Evolutionary conservation across 192 early-diverging fungal genomes (phyloP).

Genomic region (Umbelopsis vinacea): DNA sequence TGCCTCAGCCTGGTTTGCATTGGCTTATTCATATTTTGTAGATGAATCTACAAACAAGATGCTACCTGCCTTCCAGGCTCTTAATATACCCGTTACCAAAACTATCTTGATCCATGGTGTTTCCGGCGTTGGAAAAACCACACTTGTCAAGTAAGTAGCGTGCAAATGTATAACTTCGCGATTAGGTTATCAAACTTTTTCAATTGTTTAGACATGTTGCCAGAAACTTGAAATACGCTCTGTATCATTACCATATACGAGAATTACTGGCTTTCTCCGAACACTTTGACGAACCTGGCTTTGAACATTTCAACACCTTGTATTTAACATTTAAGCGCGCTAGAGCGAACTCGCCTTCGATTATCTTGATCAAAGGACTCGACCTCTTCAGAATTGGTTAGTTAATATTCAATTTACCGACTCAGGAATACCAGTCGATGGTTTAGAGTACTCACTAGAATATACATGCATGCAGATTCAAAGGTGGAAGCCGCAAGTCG

Average conservation of each 20-base stretch:
- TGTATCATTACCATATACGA: slow-evolving; percentile 17
- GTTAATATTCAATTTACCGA: background rate
- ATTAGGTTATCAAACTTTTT: background rate
- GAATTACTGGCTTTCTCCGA: slow-evolving; percentile 27
- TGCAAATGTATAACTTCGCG: background rate
- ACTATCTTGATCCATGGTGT: slow-evolving; percentile 34
- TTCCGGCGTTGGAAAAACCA: slow-evolving; percentile 35
- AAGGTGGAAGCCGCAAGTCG: background rate
- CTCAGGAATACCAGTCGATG: background rate
- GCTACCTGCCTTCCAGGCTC: slow-evolving; percentile 9
- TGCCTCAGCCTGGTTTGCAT: background rate
- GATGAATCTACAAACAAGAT: slow-evolving; percentile 18
- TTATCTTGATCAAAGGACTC: slow-evolving; percentile 56
- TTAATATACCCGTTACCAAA: slow-evolving; percentile 27
- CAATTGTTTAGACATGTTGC: slow-evolving; percentile 10
- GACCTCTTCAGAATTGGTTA: slow-evolving; percentile 53
- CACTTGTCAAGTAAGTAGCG: slow-evolving; percentile 14
- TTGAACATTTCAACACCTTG: slow-evolving; percentile 27
- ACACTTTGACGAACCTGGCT: slow-evolving; percentile 21
- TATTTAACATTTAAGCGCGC: slow-evolving; percentile 38
- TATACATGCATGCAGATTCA: background rate
- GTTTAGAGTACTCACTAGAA: background rate
- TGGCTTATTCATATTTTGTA: background rate
- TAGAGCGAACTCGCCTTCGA: slow-evolving; percentile 43
- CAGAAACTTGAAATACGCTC: background rate